Conservation (phyloP, 2,329 filamentous ascomycete species). For the Taxawa tesnikishii region DNA sequence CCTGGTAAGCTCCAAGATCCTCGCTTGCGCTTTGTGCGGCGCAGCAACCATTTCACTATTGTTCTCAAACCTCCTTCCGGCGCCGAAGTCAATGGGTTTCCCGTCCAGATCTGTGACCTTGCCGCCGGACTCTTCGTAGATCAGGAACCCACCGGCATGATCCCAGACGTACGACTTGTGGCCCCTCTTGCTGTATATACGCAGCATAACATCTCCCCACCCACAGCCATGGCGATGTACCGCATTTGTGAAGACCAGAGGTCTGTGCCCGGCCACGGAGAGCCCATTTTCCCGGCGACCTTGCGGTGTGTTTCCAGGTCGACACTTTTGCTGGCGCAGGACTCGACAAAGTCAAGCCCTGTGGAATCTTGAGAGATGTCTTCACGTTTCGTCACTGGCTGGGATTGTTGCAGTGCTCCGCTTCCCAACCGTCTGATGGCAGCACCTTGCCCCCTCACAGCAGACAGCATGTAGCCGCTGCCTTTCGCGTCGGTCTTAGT, state of each 20-base stretch:
- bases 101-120: slow-evolving; percentile 39
- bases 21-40: slow-evolving; percentile 21
- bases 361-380: slow-evolving; percentile 2
- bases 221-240: slow-evolving; percentile 39
- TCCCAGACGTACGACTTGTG: slow-evolving; percentile 42
- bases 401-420: slow-evolving; percentile 35
- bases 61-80: slow-evolving; percentile 25
- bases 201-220: slow-evolving; percentile 37
- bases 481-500: slow-evolving; percentile 35
- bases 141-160: slow-evolving; percentile 40
- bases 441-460: slow-evolving; percentile 33
- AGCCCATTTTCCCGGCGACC: slow-evolving; percentile 25
- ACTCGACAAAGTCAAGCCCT: slow-evolving; percentile 4
- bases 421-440: slow-evolving; percentile 49
- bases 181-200: slow-evolving; percentile 29
- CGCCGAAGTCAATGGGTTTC: slow-evolving; percentile 33
- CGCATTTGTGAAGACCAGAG: slow-evolving; percentile 43
- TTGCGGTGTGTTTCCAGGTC: slow-evolving; percentile 17
- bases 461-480: slow-evolving; percentile 32
- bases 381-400: slow-evolving; percentile 16
- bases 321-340: slow-evolving; percentile 3
- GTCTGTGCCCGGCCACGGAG: slow-evolving; percentile 35
- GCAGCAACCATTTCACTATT: slow-evolving; percentile 31
- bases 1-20: slow-evolving; percentile 7
- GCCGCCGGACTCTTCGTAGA: slow-evolving; percentile 39